These are phyloP conservation scores for Solanum habrochaites DNA, from an alignment of 257 asterid genomes.

Conservation along the genomic window DNA sequence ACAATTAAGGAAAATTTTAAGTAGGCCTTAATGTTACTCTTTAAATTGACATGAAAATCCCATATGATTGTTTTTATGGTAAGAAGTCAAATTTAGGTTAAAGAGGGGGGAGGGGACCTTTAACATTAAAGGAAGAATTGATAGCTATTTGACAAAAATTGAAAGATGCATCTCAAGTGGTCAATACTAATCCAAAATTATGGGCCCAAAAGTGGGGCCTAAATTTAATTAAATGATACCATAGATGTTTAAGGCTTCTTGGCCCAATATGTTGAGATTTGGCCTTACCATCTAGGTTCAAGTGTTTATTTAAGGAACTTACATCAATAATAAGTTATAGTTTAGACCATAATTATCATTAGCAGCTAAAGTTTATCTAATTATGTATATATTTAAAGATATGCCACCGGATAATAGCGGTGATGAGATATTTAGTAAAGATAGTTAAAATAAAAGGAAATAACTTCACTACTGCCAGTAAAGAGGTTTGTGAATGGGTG, in stretches of 20 bases:
- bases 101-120: background rate
- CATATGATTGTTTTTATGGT: background rate
- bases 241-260: background rate
- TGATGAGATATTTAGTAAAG: background rate
- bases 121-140: background rate
- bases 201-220: background rate
- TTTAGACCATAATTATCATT: background rate
- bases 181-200: background rate
- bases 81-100: background rate
- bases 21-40: background rate
- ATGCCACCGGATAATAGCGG: no score
- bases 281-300: background rate
- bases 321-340: background rate
- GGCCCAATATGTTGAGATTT: background rate
- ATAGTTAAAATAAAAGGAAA: no score
- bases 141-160: background rate
- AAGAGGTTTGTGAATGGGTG: background rate
- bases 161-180: background rate
- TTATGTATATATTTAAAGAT: no score
- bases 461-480: background rate
- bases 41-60: background rate
- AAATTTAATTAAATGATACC: background rate
- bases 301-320: background rate
- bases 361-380: background rate
- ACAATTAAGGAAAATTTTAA: background rate